These are phyloP conservation scores for Pythium phragmiticola DNA, from an alignment of 352 stramenopile species.

Conservation along the genomic window DNA sequence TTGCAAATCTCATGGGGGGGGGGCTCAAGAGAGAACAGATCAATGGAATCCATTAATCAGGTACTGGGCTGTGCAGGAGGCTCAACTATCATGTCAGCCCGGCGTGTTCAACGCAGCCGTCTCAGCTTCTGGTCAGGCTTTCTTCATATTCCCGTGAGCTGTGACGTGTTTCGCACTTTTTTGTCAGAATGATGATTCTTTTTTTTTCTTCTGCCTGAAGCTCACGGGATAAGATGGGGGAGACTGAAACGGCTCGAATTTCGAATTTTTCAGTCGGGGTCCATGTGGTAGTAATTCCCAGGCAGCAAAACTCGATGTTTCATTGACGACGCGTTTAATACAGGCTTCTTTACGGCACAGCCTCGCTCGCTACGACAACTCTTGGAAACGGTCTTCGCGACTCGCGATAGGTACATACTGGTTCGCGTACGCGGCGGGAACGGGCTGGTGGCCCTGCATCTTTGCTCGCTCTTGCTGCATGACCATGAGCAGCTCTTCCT, in stretches of 20 bases:
- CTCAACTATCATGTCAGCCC: no score
- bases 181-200: not conserved
- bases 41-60: no score
- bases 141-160: no score
- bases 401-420: not conserved
- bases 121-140: no score
- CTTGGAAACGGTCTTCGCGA: conserved; percentile 26
- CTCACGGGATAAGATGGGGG: not conserved
- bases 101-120: no score
- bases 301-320: not conserved
- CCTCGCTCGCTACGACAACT: conserved; percentile 19
- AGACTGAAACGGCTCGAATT: not conserved
- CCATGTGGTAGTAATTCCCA: no score
- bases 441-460: conserved; percentile 18
- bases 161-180: no score
- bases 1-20: no score
- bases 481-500: conserved; percentile 28
- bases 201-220: not conserved
- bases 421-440: not conserved
- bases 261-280: not conserved
- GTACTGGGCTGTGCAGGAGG: no score
- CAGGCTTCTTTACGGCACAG: not conserved
- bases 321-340: not conserved
- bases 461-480: conserved; percentile 29
- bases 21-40: no score